Evolutionary conservation across 1,284 basidiomycete species (phyloP).

Genomic region (Anthracocystis walkeri): DNA sequence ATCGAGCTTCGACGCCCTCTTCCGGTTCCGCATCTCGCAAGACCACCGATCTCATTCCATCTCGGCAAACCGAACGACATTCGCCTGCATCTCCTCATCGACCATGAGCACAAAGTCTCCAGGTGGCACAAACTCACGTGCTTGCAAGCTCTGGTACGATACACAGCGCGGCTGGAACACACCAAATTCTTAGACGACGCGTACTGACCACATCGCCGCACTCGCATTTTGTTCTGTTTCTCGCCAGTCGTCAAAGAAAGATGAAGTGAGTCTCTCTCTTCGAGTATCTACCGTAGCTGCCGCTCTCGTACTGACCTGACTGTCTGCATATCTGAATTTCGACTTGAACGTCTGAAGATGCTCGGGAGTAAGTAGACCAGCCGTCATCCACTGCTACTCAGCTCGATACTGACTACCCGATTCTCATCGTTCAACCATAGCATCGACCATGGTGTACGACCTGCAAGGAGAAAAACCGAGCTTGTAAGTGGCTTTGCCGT

Average conservation of each 20-base stretch:
- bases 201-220: not conserved
- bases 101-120: not conserved
- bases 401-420: not conserved
- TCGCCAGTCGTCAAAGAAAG: conserved; percentile 37
- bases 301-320: not conserved
- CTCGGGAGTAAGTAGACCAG: conserved; percentile 22
- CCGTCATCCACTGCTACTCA: not conserved
- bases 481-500: conserved; percentile 17
- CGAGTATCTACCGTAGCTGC: too few species aligned
- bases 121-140: not conserved
- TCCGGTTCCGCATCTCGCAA: not conserved
- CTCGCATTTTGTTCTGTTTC: not conserved
- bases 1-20: not conserved
- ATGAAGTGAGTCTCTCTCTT: conserved; percentile 27
- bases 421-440: not conserved
- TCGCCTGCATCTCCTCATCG: not conserved
- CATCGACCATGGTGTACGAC: conserved; percentile 37
- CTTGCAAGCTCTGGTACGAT: conserved; percentile 13
- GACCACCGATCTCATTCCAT: not conserved
- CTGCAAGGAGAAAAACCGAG: conserved; percentile 29
- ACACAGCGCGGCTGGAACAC: not conserved
- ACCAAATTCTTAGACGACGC: not conserved
- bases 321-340: not conserved
- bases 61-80: not conserved
- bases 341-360: conserved; percentile 15